These are phyloP conservation scores for Penicillium odoratum DNA, from an alignment of 495 filamentous ascomycete species.

Conservation along the genomic window DNA sequence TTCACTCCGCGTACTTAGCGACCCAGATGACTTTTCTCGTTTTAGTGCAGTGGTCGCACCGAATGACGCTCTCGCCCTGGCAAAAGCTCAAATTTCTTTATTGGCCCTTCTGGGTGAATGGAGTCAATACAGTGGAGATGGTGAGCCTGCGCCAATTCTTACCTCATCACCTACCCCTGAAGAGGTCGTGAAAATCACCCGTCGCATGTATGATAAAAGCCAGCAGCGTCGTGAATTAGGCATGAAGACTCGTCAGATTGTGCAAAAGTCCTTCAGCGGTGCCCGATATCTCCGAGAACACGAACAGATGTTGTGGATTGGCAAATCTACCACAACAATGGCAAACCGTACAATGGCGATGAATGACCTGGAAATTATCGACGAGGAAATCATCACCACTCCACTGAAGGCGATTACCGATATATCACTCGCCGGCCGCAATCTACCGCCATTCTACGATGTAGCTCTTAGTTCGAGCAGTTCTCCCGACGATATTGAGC, in stretches of 20 bases:
- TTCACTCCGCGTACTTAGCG: constrained; percentile 62
- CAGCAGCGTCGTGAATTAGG: constrained; percentile 58
- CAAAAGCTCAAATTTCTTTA: constrained; percentile 62
- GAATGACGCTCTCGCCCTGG: constrained; percentile 59
- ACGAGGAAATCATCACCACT: constrained; percentile 44
- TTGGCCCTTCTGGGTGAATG: constrained; percentile 62
- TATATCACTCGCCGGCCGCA: neutral
- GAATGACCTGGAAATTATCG: constrained; percentile 28
- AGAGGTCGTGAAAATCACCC: constrained; percentile 55
- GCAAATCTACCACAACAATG: constrained; percentile 49
- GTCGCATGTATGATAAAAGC: constrained; percentile 63
- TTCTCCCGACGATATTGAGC: constrained; percentile 33
- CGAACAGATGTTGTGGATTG: constrained; percentile 70
- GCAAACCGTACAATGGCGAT: constrained; percentile 30
- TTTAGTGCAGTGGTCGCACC: constrained; percentile 64
- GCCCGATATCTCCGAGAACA: constrained; percentile 67
- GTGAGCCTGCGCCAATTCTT: constrained; percentile 43
- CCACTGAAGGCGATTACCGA: too few relatives aligned
- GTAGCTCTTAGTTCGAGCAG: constrained; percentile 36
- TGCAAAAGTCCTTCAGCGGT: constrained; percentile 60
- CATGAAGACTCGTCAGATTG: constrained; percentile 60
- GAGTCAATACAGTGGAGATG: constrained; percentile 54
- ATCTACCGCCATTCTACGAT: constrained; percentile 29
- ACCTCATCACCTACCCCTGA: constrained; percentile 48
- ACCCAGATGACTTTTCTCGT: constrained; percentile 55